phyloP scores from a whole-genome alignment of 495 filamentous ascomycete species.

The Cercophora scortea region DNA sequence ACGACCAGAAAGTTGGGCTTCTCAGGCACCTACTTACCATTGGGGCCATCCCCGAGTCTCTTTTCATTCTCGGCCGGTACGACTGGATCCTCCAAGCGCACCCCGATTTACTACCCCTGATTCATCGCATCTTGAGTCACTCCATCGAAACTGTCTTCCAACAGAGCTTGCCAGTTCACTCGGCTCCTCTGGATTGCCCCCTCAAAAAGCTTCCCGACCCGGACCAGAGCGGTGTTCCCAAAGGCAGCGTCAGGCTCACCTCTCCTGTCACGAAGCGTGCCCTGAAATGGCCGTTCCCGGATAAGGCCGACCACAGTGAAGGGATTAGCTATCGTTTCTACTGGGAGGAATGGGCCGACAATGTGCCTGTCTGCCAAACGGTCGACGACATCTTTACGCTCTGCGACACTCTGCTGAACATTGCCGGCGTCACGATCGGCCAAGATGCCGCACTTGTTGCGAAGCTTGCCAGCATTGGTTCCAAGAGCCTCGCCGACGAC shows the following conservation, averaged over 20 bases:
- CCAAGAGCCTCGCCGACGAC: conserved; percentile 62
- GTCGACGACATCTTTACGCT: conserved; percentile 87
- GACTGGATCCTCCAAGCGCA: conserved; percentile 82
- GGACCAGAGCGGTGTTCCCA: conserved; percentile 56
- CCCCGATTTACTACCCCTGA: conserved; percentile 55
- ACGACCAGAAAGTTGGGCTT: conserved; percentile 83
- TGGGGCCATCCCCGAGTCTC: conserved; percentile 84
- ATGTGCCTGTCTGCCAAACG: conserved; percentile 80
- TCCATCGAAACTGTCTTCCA: conserved; percentile 51
- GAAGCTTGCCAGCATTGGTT: conserved; percentile 76
- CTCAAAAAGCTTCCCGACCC: conserved; percentile 43
- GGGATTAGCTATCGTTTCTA: conserved; percentile 80
- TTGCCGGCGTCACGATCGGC: conserved; percentile 81
- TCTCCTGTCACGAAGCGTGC: conserved; percentile 51
- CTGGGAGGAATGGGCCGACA: conserved; percentile 96
- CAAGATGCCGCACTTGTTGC: conserved; percentile 69
- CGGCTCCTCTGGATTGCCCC: conserved; percentile 19
- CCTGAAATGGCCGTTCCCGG: conserved; percentile 70
- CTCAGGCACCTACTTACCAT: conserved; percentile 81
- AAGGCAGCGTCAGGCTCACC: conserved; percentile 55
- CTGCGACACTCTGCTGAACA: conserved; percentile 74
- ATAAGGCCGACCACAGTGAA: conserved; percentile 64
- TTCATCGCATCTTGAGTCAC: conserved; percentile 78
- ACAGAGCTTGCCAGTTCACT: conserved; percentile 20
- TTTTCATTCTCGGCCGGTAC: conserved; percentile 87